Percentiles rank a stretch among this genome's conserved stretches.
Evolutionary conservation across 2,329 filamentous ascomycete genomes (phyloP).

Genomic region (Colletotrichum sp.): DNA sequence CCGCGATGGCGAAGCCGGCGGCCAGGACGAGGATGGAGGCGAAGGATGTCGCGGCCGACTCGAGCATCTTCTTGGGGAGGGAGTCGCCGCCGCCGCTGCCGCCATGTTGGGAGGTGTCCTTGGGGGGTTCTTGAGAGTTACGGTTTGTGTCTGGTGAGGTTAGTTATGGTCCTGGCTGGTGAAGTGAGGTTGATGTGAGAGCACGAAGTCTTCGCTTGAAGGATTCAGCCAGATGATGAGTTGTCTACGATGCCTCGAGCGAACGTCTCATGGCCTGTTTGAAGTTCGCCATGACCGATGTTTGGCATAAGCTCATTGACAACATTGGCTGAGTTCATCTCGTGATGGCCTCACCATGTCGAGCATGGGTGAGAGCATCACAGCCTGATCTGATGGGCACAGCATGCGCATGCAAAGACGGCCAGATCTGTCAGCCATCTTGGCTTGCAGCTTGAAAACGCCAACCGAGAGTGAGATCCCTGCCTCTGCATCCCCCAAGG

Average conservation of each 20-base stretch:
- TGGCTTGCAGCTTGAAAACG: not conserved
- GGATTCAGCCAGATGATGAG: not conserved
- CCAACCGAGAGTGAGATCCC: not conserved
- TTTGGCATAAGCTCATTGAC: too few relatives aligned
- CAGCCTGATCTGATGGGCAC: not conserved
- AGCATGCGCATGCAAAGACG: not conserved
- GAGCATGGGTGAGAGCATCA: not conserved
- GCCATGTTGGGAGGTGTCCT: constrained; percentile 1
- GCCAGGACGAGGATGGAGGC: constrained; percentile 77
- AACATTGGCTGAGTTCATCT: not conserved
- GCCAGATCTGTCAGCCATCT: not conserved
- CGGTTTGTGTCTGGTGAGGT: not conserved
- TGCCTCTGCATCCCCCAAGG: not conserved
- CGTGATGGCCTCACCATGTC: not conserved
- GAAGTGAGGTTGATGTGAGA: not conserved
- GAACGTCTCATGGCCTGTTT: too few relatives aligned
- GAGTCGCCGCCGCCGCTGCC: constrained; percentile 26
- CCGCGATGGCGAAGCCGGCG: constrained; percentile 67
- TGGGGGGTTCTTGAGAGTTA: not conserved
- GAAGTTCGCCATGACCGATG: too few relatives aligned
- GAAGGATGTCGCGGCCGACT: constrained; percentile 76
- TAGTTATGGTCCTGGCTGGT: not conserved
- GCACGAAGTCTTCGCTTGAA: not conserved
- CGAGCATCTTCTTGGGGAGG: constrained; percentile 67
- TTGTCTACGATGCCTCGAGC: not conserved